Evolutionary conservation across 1,139 yeast genomes (phyloP).

Genomic region (Kodamaea derodonti): DNA sequence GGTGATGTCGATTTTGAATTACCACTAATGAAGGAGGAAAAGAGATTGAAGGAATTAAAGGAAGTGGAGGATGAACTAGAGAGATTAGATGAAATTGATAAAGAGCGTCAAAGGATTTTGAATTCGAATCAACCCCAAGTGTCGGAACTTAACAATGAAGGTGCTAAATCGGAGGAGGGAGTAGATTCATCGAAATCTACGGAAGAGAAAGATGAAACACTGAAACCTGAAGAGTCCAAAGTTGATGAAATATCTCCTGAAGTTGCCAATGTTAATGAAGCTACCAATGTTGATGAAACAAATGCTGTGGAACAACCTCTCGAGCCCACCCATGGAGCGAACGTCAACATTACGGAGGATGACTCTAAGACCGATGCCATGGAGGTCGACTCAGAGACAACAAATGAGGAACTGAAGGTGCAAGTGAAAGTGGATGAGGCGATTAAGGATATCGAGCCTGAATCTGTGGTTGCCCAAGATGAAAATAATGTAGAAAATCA

Average conservation of each 20-base stretch:
- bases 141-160: background rate
- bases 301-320: too few relatives aligned
- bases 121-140: background rate
- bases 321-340: too few relatives aligned
- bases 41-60: slow-evolving; percentile 5
- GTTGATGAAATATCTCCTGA: too few relatives aligned
- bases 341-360: too few relatives aligned
- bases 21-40: slow-evolving; percentile 30
- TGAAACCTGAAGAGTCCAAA: too few relatives aligned
- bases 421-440: background rate
- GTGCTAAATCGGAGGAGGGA: too few relatives aligned
- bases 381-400: too few relatives aligned
- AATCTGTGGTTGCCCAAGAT: background rate
- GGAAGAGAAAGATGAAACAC: too few relatives aligned
- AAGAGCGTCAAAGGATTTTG: background rate
- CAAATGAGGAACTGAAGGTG: background rate
- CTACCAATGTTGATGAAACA: too few relatives aligned
- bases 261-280: too few relatives aligned
- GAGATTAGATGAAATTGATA: background rate
- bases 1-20: slow-evolving; percentile 37
- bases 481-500: background rate
- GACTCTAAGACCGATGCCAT: too few relatives aligned
- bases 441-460: background rate
- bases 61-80: slow-evolving; percentile 3
- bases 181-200: too few relatives aligned